Evolutionary conservation across 768 basidiomycete genomes (phyloP).

Genomic region (Russula brevipes): DNA sequence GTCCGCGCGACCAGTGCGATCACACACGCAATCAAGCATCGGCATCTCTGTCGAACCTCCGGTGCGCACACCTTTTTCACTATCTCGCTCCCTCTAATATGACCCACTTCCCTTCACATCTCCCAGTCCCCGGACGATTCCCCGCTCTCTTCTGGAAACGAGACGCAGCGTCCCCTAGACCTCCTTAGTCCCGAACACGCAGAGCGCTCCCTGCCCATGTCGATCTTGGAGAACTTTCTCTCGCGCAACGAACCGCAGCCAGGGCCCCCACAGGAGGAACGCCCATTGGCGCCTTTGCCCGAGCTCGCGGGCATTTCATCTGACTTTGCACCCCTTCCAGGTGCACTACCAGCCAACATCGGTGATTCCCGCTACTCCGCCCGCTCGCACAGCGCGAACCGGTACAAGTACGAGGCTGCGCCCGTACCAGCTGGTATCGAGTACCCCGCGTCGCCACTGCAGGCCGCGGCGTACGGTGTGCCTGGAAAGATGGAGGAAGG

Average conservation of each 20-base stretch:
- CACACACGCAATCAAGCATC: constrained; percentile 22
- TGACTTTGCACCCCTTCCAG: not conserved
- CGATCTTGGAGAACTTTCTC: not conserved
- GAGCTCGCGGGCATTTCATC: constrained; percentile 11
- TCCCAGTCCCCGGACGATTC: constrained; percentile 27
- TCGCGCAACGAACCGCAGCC: constrained; percentile 7
- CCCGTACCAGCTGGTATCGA: constrained; percentile 15
- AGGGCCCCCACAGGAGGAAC: not conserved
- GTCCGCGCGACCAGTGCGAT: constrained; percentile 3
- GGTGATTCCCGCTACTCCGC: not conserved
- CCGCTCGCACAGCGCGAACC: not conserved
- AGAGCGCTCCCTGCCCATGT: constrained; percentile 18
- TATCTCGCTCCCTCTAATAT: not conserved
- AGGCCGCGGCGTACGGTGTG: not conserved
- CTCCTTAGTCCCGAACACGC: constrained; percentile 32
- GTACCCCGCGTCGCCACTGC: constrained; percentile 22
- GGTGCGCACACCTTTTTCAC: not conserved
- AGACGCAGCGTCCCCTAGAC: constrained; percentile 23
- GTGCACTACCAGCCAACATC: not conserved
- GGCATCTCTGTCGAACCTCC: constrained; percentile 24
- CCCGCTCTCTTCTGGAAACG: constrained; percentile 21
- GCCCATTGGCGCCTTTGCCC: constrained; percentile 2
- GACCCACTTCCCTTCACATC: not conserved
- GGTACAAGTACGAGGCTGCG: constrained; percentile 17
- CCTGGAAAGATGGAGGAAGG: not conserved